Conservation (phyloP, 2,329 filamentous ascomycete genomes). For the Cercospora sojina region DNA sequence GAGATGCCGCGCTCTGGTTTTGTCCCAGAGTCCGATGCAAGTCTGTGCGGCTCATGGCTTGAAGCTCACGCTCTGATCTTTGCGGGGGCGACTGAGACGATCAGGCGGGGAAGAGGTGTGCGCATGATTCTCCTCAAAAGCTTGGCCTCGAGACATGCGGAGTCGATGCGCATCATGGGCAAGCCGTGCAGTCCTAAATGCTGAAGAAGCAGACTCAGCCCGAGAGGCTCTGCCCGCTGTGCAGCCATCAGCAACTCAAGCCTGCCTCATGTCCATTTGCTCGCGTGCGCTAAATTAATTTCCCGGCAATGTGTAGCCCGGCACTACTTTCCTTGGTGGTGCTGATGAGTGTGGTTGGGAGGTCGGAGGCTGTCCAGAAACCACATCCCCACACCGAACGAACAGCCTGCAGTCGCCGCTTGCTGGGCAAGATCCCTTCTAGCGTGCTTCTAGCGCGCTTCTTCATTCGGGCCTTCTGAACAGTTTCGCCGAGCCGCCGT, state of each 20-base stretch:
- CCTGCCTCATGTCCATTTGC: background rate
- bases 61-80: background rate
- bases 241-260: background rate
- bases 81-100: background rate
- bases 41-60: background rate
- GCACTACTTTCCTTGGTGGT: background rate
- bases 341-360: background rate
- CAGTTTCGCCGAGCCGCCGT: conserved; percentile 8
- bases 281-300: background rate
- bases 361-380: background rate
- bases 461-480: conserved; percentile 9
- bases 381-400: background rate
- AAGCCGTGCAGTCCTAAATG: background rate
- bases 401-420: conserved; percentile 8
- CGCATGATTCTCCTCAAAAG: background rate
- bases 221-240: background rate
- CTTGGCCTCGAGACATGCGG: background rate
- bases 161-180: background rate
- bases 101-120: background rate
- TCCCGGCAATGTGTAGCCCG: background rate
- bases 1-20: background rate
- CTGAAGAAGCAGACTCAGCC: too few relatives aligned
- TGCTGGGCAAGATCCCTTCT: background rate
- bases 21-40: background rate
- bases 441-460: conserved; percentile 10